phyloP scores from a whole-genome alignment of 225 moss, liverwort and hornwort genomes.

The Asterella californica region DNA sequence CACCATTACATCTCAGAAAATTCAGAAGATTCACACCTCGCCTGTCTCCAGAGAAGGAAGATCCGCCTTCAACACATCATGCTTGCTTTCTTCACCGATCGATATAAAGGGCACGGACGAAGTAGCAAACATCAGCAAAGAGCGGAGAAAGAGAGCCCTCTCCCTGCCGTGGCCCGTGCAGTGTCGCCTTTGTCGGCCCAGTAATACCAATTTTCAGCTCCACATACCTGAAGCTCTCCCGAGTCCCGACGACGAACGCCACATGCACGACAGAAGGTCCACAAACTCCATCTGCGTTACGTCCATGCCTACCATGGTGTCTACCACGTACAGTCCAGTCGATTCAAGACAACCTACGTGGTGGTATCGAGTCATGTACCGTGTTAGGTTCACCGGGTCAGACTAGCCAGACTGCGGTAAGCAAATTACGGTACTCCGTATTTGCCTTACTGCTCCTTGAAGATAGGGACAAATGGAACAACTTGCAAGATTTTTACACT shows the following conservation, averaged over 20 bases:
- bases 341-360: no score
- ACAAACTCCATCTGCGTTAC: no score
- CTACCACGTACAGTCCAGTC: no score
- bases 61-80: not conserved
- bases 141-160: not conserved
- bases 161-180: not conserved
- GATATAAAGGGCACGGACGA: not conserved
- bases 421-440: no score
- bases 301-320: no score
- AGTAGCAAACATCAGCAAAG: not conserved
- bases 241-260: not conserved
- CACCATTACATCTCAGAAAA: not conserved
- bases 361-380: no score
- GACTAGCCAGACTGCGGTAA: no score
- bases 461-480: no score
- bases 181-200: not conserved
- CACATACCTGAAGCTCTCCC: not conserved
- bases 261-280: not conserved
- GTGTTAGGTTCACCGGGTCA: no score
- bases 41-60: not conserved
- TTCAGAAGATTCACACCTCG: constrained; percentile 5
- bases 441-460: no score
- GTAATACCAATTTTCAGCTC: not conserved
- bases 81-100: not conserved
- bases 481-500: no score